Evolutionary conservation across 352 stramenopile species (phyloP), one percentile per base, ranked within the genome.

Genomic region (Phytophthora citrophthora): DNA sequence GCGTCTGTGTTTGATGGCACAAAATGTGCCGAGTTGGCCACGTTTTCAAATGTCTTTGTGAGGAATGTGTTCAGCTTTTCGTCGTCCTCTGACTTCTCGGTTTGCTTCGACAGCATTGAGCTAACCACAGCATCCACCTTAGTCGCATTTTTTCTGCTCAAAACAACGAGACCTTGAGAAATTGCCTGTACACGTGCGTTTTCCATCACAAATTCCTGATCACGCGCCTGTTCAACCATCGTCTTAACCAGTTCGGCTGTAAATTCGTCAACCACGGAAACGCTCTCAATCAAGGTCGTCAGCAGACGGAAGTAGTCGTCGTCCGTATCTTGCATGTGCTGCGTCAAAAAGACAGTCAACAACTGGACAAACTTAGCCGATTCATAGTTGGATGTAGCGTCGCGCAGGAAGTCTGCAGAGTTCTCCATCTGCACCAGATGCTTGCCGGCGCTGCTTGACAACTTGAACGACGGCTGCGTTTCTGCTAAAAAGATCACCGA

Each of bases 21-120:
- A 64, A 93, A 94, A 55, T 91, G 83, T 8, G 86, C 81, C 48
- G 86, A 93, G 61, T 92, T 91, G 4, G 86, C 72, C 7, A 94
- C 71, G 36, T 83, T 81, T 16, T 79, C 66, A 58, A 94, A 93
- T 24, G 86, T 92, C 24, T 74, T 70, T 16, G 76, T 72, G 11
- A 94, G 32, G 55, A 94, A 94, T 54, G 67, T 61, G 56, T 75
- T 76, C n/a, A 90, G 51, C 23, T 72, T 71, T 66, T 89, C 86
- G 41, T 76, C 70, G 34, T 72, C 63, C 41, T 88, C 81, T 26
- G 77, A 84, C 20, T 79, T 69, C 13, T 64, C 70, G 4, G 52
- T 57, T 12, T 77, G 59, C n/a, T 70, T 57, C 6, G 49, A 53
- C 26, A 88, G 26, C 20, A 83, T 24, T 3, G 34, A 26, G 20